Percentiles rank a stretch among this genome's conserved stretches.
Evolutionary conservation across 305 asterid genomes (phyloP).

Genomic region (Euphrasia arctica): DNA sequence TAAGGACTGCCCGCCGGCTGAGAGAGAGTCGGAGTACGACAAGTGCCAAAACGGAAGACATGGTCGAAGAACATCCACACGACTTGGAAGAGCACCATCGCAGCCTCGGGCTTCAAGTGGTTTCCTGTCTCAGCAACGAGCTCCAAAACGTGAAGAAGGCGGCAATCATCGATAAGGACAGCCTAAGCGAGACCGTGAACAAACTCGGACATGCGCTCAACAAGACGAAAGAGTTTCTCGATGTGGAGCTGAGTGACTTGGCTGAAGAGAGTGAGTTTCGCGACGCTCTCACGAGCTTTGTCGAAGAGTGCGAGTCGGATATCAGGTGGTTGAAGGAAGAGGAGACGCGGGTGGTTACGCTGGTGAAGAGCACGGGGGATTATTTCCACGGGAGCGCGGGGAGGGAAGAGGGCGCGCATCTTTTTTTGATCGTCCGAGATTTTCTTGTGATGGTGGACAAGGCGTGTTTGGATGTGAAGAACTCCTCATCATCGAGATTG

Average conservation of each 20-base stretch:
- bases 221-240: conserved; percentile 46
- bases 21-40: conserved; percentile 58
- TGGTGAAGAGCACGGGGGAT: conserved; percentile 85
- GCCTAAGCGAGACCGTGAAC: conserved; percentile 41
- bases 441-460: conserved; percentile 82
- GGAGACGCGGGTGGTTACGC: conserved; percentile 64
- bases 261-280: conserved; percentile 59
- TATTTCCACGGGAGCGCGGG: conserved; percentile 86
- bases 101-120: conserved; percentile 76
- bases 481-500: conserved; percentile 23
- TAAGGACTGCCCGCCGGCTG: conserved; percentile 63
- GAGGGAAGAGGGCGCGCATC: conserved; percentile 63
- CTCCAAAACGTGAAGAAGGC: conserved; percentile 75
- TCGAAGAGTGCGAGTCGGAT: conserved; percentile 57
- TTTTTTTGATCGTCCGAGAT: conserved; percentile 73
- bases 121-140: conserved; percentile 72
- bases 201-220: conserved; percentile 46
- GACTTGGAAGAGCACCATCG: conserved; percentile 59
- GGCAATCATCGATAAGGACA: conserved; percentile 61
- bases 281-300: conserved; percentile 38
- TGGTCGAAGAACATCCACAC: conserved; percentile 39
- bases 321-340: conserved; percentile 49
- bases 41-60: conserved; percentile 69
- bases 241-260: conserved; percentile 47
- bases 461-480: conserved; percentile 61